These are phyloP conservation scores for Echinosophora koreensis DNA, from an alignment of 306 rosid genomes.

Conservation along the genomic window DNA sequence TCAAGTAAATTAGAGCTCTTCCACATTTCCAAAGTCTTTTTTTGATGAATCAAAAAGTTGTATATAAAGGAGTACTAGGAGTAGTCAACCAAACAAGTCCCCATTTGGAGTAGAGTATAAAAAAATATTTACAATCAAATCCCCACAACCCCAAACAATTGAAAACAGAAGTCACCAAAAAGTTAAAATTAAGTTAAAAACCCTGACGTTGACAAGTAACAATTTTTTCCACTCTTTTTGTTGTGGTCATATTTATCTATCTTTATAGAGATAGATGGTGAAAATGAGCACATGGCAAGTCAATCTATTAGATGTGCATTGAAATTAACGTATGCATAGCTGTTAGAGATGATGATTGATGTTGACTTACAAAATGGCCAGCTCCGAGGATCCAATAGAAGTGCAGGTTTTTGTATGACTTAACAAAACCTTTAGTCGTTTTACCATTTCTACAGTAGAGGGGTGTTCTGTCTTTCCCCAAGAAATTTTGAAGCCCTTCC, in stretches of 20 bases:
- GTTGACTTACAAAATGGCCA: slow-evolving; percentile 91
- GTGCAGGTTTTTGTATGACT: slow-evolving; percentile 71
- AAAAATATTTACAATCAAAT: too few relatives aligned
- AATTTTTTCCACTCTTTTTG: not conserved
- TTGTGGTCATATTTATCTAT: slow-evolving; percentile 11
- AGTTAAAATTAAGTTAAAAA: too few relatives aligned
- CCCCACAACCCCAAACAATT: too few relatives aligned
- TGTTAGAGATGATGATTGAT: slow-evolving; percentile 25
- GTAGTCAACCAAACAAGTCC: too few relatives aligned
- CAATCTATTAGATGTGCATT: slow-evolving; percentile 12
- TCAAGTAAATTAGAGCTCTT: not conserved
- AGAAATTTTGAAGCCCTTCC: slow-evolving; percentile 71
- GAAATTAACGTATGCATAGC: slow-evolving; percentile 25
- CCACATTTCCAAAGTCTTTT: not conserved
- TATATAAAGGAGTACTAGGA: too few relatives aligned
- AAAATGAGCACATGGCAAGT: slow-evolving; percentile 33
- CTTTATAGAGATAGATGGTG: not conserved
- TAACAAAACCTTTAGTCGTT: slow-evolving; percentile 69
- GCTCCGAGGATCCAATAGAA: slow-evolving; percentile 98
- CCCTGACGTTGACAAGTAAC: not conserved
- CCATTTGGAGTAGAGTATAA: too few relatives aligned
- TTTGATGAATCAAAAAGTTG: too few relatives aligned
- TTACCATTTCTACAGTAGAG: slow-evolving; percentile 61
- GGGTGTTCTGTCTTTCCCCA: slow-evolving; percentile 64
- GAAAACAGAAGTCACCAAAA: too few relatives aligned